Evolutionary conservation across 495 filamentous ascomycete genomes (phyloP), one percentile per base, ranked within the genome.

Genomic region (Penicillium parvum): DNA sequence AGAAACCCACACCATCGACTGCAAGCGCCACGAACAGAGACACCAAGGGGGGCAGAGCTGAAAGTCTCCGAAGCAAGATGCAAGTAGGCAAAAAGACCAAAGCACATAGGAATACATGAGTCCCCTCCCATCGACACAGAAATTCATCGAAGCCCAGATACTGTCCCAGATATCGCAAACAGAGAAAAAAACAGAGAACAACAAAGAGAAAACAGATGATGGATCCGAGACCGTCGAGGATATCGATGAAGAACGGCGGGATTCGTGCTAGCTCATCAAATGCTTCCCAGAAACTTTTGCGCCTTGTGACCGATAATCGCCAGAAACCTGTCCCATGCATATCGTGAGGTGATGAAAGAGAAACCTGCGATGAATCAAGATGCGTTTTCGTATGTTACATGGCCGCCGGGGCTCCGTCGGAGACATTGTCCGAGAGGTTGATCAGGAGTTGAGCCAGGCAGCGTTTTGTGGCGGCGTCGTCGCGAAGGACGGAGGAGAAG

Each of bases 401-500:
- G 40, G 68, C 70, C 50, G 64, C 60, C 43, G 65, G 59, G 32
- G 59, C 65, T 38, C 69, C 68, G 30, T 92, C 88, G 43, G 85
- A 82, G 46, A 92, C 85, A 58, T 87, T 90, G 67, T 99, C 92
- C 20, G 89, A 92, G 32, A 99, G 81, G 63, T 96, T 96, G 69
- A 99, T 95, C 40, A 97, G 71, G 26, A 99, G 82, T 66, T 97
- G 92, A 6, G 91, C 88, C 21, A 99, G 82, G 62, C 92, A 99
- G 41, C 92, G 88, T 69, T 99, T 99, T 3, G 94, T 99, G 4
- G 94, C 92, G 7, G 92, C 94, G 52, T 99, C 92, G 56, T 97
- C 92, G 39, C 92, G 88, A 26, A 99, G 82, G 22, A 99, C 91
- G 0, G 90, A 88, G 20, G 88, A 92, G 68, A 99, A 99, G 7